Base-by-base conservation (phyloP, 129 eudicot species). In the Lactuca saligna region DNA sequence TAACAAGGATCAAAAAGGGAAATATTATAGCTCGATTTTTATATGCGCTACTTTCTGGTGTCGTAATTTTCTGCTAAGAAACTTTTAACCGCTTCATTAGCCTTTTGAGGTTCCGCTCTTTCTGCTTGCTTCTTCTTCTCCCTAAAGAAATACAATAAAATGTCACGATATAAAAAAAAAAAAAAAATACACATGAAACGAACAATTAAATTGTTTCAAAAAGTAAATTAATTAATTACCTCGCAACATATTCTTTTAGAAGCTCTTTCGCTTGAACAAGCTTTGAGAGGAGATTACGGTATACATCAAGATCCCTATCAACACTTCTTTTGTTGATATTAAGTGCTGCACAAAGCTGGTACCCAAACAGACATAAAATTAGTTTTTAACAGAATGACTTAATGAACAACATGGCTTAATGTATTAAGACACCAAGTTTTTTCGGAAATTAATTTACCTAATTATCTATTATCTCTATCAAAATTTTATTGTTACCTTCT, bases 211-310 rank as follows among this genome's bases (percentile, higher is more conserved):
- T 6, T 25, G 50, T 57, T 11, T 59, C 54, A 9, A 75, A 68
- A 54, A 51, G 57, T 68, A 57, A 35, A 54, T 57, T 12, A 9
- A 63, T 57, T 12, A 6, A 31, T 61, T 65, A 92, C 98, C 98
- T 92, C 41, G 80, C 98, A 8, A 88, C 87, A 44, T 86, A 92
- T 78, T 92, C 98, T 84, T 84, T 88, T 44, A 92, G 32, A 34
- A 92, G 87, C 66, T 92, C 98, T 62, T 92, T 88, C 3, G 98
- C 95, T 83, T 92, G 98, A 78, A 92, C 96, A 77, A 92, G 86
- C 81, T 88, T 92, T 2, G 98, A 82, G 56, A 92, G 88, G 56
- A 92, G 75, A 76, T 92, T 92, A 77, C 98, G 98, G 69, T 92
- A 92, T 61, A 92, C 96, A 65, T 92, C 98, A 83, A 92, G 98